Base-by-base conservation (phyloP, 176 grass and related monocot species). In the Musa acuminata region DNA sequence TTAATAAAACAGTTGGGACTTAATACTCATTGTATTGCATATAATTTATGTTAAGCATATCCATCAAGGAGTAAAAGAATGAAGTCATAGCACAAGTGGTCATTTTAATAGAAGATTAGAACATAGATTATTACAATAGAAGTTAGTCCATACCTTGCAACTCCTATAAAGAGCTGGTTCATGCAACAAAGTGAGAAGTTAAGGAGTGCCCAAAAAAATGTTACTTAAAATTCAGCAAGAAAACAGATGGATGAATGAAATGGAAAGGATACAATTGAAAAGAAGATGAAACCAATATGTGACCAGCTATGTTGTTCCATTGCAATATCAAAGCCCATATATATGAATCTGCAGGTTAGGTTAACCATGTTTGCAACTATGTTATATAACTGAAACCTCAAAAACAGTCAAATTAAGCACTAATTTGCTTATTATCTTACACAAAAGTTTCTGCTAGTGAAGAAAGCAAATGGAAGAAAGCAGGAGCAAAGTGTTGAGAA, bases 251-350 rank as follows among this genome's bases (percentile, higher is more conserved):
- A 80, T 53, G 20, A 13, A 65, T 53, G 72, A 14, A 50, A 65
- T 80, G 74, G 20, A 77, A 17, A 97, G 94, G 94, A 97, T 97
- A 97, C 94, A 78, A 97, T 97, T 81, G 94, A 97, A 84, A 97
- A 98, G 82, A 98, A 93, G 80, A 98, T 98, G 80, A 98, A 98
- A 60, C 90, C 86, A 55, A 98, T 81, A 69, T 98, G 94, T 67
- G 94, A 93, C 94, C 94, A 98, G 80, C 94, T 93, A 85, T 93
- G 94, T 74, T 93, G 85, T 93, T 98, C 94, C 87, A 98, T 93
- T 73, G 90, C 90, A 87, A 98, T 98, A 85, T 98, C 94, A 76
- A 98, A 98, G 49, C 94, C 94, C 94, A 98, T 98, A 77, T 98
- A 98, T 85, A 98, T 93, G 81, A 98, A 98, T 78, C 94, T 96